phyloP scores from a whole-genome alignment of 1,284 basidiomycete species.

The Volvariella volvacea region DNA sequence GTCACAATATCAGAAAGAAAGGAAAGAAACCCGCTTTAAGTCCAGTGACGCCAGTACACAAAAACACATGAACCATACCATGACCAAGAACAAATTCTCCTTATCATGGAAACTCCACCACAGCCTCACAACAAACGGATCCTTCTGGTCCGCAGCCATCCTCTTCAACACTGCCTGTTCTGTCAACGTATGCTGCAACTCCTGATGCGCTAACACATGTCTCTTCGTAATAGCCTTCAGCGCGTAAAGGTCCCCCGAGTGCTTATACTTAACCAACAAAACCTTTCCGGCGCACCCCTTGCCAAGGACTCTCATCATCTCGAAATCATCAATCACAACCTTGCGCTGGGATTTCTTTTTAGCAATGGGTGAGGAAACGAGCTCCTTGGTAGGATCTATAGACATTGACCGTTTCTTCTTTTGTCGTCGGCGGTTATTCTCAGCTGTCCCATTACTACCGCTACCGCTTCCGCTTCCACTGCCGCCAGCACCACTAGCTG shows the following conservation, averaged over 20 bases:
- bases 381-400: constrained; percentile 35
- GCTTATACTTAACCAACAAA: constrained; percentile 76
- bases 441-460: constrained; percentile 21
- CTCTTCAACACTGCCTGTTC: constrained; percentile 91
- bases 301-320: constrained; percentile 92
- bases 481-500: constrained; percentile 17
- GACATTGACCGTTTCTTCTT: constrained; percentile 58
- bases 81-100: constrained; percentile 88
- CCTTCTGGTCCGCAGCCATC: constrained; percentile 75
- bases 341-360: constrained; percentile 56
- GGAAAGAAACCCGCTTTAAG: constrained; percentile 13
- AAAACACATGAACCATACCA: constrained; percentile 41
- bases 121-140: constrained; percentile 91
- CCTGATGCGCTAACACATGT: constrained; percentile 92
- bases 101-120: constrained; percentile 97
- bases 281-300: constrained; percentile 97
- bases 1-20: constrained; percentile 1
- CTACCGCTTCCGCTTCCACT: not conserved
- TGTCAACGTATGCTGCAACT: constrained; percentile 90
- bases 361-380: constrained; percentile 3
- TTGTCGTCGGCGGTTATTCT: constrained; percentile 19
- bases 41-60: constrained; percentile 14
- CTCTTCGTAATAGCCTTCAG: constrained; percentile 97
- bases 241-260: constrained; percentile 70
- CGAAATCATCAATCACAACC: constrained; percentile 84